Percentiles rank a stretch among this genome's conserved stretches.
Conservation (phyloP, 495 filamentous ascomycete genomes). For the Penicillium bialowiezense region DNA sequence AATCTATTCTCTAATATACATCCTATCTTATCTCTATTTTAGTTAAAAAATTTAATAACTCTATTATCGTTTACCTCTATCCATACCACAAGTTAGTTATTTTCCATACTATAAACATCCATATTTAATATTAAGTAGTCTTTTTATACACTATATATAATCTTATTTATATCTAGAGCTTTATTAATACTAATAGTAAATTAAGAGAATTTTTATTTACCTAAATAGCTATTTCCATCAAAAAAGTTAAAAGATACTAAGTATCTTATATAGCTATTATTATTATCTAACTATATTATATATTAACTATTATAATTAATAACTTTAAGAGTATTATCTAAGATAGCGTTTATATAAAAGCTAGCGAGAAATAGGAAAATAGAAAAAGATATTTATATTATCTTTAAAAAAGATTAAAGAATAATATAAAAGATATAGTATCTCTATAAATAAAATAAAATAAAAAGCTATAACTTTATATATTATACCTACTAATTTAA, state of each 20-base stretch:
- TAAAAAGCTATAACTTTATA: too few species aligned
- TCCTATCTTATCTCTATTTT: conserved; percentile 2
- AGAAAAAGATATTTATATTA: background rate
- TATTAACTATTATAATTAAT: conserved; percentile 2
- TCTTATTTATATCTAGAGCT: background rate
- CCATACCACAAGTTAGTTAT: conserved; percentile 1
- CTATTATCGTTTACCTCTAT: conserved; percentile 3
- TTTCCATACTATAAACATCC: background rate
- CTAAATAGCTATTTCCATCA: conserved; percentile 2
- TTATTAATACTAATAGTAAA: background rate
- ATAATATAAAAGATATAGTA: too few species aligned
- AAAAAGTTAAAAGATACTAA: conserved; percentile 2
- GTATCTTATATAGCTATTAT: conserved; percentile 4
- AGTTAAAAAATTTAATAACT: conserved; percentile 7
- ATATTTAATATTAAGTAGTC: background rate
- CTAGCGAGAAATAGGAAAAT: background rate
- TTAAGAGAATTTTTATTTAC: background rate
- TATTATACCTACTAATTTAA: too few species aligned
- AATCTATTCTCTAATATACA: conserved; percentile 6
- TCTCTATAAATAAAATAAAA: too few species aligned
- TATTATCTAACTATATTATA: conserved; percentile 1
- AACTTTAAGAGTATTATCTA: conserved; percentile 1
- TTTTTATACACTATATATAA: background rate
- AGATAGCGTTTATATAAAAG: background rate
- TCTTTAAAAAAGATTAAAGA: too few species aligned